Evolutionary conservation across 768 basidiomycete species (phyloP).

Genomic region (Dioszegia crocea): DNA sequence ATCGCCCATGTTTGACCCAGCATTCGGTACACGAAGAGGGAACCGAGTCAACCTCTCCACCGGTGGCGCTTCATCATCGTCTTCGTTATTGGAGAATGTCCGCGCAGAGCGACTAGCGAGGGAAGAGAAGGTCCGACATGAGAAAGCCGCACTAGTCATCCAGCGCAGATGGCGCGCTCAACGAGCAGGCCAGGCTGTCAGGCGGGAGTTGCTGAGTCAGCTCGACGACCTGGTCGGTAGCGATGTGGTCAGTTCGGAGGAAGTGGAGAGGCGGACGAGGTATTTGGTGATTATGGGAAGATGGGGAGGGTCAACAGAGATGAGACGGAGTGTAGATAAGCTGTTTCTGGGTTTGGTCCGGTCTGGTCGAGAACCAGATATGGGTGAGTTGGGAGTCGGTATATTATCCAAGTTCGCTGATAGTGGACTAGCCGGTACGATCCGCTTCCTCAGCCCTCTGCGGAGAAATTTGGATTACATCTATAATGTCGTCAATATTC

Average conservation of each 20-base stretch:
- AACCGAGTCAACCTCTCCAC: conserved; percentile 45
- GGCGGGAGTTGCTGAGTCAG: conserved; percentile 14
- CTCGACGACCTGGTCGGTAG: conserved; percentile 16
- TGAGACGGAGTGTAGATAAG: not conserved
- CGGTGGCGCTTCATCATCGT: conserved; percentile 24
- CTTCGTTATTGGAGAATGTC: conserved; percentile 35
- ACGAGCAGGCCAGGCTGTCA: conserved; percentile 11
- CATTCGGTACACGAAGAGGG: not conserved
- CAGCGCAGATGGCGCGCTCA: conserved; percentile 43
- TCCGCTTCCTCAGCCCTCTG: not conserved
- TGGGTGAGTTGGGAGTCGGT: not conserved
- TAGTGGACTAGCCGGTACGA: not conserved
- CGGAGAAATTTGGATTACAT: not conserved
- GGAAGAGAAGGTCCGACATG: conserved; percentile 29
- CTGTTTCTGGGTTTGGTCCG: not conserved
- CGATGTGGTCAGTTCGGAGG: not conserved
- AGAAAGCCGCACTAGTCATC: conserved; percentile 25
- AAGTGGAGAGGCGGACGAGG: conserved; percentile 9
- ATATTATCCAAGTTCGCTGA: not conserved
- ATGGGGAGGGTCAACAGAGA: conserved; percentile 1
- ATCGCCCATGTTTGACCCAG: conserved; percentile 2
- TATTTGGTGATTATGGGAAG: conserved; percentile 10
- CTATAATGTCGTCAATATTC: not conserved
- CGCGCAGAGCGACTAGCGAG: conserved; percentile 36
- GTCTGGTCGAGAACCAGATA: conserved; percentile 2